Evolutionary conservation across 1,139 yeast genomes (phyloP).

Genomic region (Insectozyma bohioensis): DNA sequence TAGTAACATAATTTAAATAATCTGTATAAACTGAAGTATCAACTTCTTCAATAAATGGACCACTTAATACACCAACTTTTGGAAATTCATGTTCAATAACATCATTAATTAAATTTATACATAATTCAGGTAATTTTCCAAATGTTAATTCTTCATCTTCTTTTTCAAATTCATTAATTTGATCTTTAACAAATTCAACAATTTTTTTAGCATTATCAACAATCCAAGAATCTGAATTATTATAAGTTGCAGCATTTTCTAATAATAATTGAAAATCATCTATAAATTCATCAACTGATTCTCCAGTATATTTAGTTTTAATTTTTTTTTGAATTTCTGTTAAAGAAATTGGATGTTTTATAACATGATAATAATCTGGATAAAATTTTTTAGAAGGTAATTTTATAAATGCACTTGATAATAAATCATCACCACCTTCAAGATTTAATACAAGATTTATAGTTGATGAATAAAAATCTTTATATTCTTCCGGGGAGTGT

Average conservation of each 20-base stretch:
- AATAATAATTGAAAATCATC: slow-evolving; percentile 56
- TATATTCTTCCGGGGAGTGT: slow-evolving; percentile 23
- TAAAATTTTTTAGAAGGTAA: slow-evolving; percentile 73
- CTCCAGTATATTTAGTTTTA: slow-evolving; percentile 30
- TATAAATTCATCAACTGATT: slow-evolving; percentile 40
- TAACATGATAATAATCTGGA: slow-evolving; percentile 78
- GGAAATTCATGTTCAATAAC: slow-evolving; percentile 45
- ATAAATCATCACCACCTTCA: slow-evolving; percentile 31
- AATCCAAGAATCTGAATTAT: slow-evolving; percentile 61
- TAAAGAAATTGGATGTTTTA: slow-evolving; percentile 65
- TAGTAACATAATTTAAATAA: slow-evolving; percentile 52
- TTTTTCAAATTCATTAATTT: slow-evolving; percentile 29
- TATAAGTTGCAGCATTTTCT: slow-evolving; percentile 61
- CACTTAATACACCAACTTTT: slow-evolving; percentile 46
- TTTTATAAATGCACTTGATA: slow-evolving; percentile 59
- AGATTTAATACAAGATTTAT: slow-evolving; percentile 26
- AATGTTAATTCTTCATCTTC: slow-evolving; percentile 17
- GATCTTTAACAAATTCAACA: slow-evolving; percentile 42
- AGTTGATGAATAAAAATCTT: slow-evolving; percentile 28
- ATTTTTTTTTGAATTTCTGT: slow-evolving; percentile 58
- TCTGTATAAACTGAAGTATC: slow-evolving; percentile 59
- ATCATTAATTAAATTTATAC: slow-evolving; percentile 30
- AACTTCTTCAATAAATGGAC: slow-evolving; percentile 58
- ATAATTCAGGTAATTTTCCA: slow-evolving; percentile 24
- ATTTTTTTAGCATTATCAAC: slow-evolving; percentile 54